Conservation (phyloP, 805 yeast genomes). For the Yueomyces sinensis region DNA sequence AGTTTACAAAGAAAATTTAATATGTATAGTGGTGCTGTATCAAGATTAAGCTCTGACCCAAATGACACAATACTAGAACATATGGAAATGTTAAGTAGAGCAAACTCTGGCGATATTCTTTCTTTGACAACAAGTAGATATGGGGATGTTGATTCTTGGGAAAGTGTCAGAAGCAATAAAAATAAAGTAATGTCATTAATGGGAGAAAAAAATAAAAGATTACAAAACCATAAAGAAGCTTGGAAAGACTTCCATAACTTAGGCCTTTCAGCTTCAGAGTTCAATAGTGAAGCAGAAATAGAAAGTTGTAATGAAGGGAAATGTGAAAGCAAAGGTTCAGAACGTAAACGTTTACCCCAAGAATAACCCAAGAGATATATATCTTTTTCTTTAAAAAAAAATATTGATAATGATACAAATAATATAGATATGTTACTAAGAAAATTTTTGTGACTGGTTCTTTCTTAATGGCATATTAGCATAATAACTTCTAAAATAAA, state of each 20-base stretch:
- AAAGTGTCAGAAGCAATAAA: slow-evolving; percentile 13
- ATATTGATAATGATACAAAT: too few species aligned
- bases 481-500: too few species aligned
- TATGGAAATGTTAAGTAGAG: slow-evolving; percentile 12
- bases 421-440: too few species aligned
- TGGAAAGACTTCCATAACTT: not conserved
- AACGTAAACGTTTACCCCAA: too few species aligned
- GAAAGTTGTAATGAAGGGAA: too few species aligned
- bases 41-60: slow-evolving; percentile 8
- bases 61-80: slow-evolving; percentile 14
- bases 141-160: slow-evolving; percentile 20
- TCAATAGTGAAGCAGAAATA: not conserved
- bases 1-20: slow-evolving; percentile 14
- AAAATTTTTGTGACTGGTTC: too few species aligned
- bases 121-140: slow-evolving; percentile 23
- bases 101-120: slow-evolving; percentile 16
- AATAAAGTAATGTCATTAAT: slow-evolving; percentile 11
- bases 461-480: too few species aligned
- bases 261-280: not conserved
- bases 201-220: slow-evolving; percentile 1
- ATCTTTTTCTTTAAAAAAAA: too few species aligned
- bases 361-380: too few species aligned
- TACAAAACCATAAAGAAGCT: not conserved
- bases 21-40: slow-evolving; percentile 7
- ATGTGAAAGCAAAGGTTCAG: too few species aligned